Conservation (phyloP, 768 basidiomycete species). For the Suillus paluster region DNA sequence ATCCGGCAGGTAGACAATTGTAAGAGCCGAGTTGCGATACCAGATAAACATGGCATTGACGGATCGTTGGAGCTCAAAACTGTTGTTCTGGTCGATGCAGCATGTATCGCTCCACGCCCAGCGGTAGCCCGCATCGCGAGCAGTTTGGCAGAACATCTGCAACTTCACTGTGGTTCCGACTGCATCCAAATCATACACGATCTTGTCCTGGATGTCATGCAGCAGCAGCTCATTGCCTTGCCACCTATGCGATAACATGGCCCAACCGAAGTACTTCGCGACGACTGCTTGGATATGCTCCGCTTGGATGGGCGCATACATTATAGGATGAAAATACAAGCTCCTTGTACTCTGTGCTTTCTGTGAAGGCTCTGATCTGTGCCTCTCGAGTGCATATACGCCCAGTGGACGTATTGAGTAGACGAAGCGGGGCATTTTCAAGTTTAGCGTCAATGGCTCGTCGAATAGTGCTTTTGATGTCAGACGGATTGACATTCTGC, state of each 20-base stretch:
- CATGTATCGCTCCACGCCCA: constrained; percentile 5
- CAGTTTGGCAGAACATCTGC: constrained; percentile 13
- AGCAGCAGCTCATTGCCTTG: constrained; percentile 1
- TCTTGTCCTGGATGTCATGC: not conserved
- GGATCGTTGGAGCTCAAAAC: not conserved
- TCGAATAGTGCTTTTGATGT: not conserved
- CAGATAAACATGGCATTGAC: not conserved
- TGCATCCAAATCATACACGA: not conserved
- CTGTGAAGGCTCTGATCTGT: not conserved
- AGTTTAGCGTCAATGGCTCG: not conserved
- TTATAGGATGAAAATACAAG: not conserved
- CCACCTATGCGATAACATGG: constrained; percentile 6
- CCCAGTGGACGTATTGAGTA: constrained; percentile 10
- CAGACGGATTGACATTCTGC: not conserved
- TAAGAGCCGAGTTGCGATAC: not conserved
- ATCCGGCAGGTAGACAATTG: not conserved
- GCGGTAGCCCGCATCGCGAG: constrained; percentile 12
- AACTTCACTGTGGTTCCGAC: not conserved
- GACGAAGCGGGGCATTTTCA: constrained; percentile 9
- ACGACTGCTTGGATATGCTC: not conserved
- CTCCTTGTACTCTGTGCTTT: constrained; percentile 1
- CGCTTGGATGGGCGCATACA: not conserved
- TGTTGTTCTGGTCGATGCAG: not conserved
- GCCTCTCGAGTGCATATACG: constrained; percentile 1
- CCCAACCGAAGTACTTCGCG: not conserved